Conservation (phyloP, 1,139 yeast species). For the Williopsis jadinii region DNA sequence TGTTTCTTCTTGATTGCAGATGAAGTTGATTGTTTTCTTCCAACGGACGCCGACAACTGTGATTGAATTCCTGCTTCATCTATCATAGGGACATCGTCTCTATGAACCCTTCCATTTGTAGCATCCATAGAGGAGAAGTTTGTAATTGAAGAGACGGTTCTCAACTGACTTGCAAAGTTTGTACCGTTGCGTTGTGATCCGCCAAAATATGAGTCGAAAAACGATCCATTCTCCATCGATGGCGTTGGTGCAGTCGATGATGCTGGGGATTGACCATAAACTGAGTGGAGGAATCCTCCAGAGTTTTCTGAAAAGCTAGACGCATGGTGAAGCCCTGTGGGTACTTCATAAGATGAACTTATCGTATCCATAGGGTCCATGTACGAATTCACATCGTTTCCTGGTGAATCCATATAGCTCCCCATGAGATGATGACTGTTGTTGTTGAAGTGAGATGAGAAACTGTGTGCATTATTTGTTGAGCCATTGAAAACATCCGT, state of each 20-base stretch:
- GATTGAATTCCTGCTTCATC: slow-evolving; percentile 7
- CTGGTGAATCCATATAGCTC: slow-evolving; percentile 17
- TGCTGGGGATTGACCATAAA: slow-evolving; percentile 15
- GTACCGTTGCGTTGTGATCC: slow-evolving; percentile 7
- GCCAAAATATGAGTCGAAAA: slow-evolving; percentile 19
- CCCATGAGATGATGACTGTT: slow-evolving; percentile 8
- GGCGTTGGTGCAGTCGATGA: slow-evolving; percentile 21
- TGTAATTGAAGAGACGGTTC: slow-evolving; percentile 14
- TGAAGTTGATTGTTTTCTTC: slow-evolving; percentile 14
- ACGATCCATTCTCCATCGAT: slow-evolving; percentile 15
- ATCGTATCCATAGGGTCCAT: slow-evolving; percentile 22
- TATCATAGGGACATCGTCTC: slow-evolving; percentile 8
- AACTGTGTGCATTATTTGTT: slow-evolving; percentile 1
- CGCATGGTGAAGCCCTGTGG: slow-evolving; percentile 16
- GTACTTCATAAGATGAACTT: slow-evolving; percentile 20
- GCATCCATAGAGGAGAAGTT: slow-evolving; percentile 2
- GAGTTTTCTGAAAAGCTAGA: slow-evolving; percentile 15
- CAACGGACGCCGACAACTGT: slow-evolving; percentile 14
- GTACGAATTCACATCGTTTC: slow-evolving; percentile 15
- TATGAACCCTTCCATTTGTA: slow-evolving; percentile 2
- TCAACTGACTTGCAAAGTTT: slow-evolving; percentile 20
- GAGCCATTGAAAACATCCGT: neutral
- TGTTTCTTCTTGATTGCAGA: slow-evolving; percentile 19
- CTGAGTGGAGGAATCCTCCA: slow-evolving; percentile 13
- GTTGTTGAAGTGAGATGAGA: slow-evolving; percentile 10